Percentiles rank a stretch among this genome's conserved stretches.
phyloP scores from a whole-genome alignment of 2,329 filamentous ascomycete genomes.

The Sporothrix brasiliensis region DNA sequence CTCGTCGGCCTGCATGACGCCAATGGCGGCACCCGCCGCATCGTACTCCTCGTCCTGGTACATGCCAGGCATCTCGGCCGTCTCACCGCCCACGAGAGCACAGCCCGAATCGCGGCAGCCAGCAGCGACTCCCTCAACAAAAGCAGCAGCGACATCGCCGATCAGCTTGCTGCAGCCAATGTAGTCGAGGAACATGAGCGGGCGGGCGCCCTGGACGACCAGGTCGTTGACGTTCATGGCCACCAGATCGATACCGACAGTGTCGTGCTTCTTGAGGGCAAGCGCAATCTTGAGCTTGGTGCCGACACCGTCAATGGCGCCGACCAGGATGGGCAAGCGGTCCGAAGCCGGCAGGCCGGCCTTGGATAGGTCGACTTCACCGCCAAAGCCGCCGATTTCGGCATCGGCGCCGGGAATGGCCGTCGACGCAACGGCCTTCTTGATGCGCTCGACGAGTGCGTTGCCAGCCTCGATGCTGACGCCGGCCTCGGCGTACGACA shows the following conservation, averaged over 20 bases:
- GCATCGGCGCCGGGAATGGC: constrained; percentile 85
- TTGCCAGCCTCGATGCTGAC: constrained; percentile 96
- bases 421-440: constrained; percentile 83
- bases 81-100: constrained; percentile 94
- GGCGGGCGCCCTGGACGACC: constrained; percentile 91
- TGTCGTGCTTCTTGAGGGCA: constrained; percentile 84
- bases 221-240: constrained; percentile 99
- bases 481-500: constrained; percentile 92
- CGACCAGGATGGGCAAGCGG: constrained; percentile 83
- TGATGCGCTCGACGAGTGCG: constrained; percentile 88
- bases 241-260: constrained; percentile 93
- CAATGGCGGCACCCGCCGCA: constrained; percentile 85
- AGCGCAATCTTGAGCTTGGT: constrained; percentile 98
- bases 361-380: constrained; percentile 75
- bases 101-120: constrained; percentile 85
- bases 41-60: constrained; percentile 90
- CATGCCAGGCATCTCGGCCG: constrained; percentile 97
- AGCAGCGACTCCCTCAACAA: constrained; percentile 85
- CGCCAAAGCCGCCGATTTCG: constrained; percentile 93
- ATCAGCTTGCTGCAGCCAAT: constrained; percentile 91
- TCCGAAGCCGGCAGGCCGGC: constrained; percentile 75
- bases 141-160: constrained; percentile 74
- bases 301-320: constrained; percentile 92
- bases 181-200: constrained; percentile 96
- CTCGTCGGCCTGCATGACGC: constrained; percentile 70